Percentiles rank a stretch among this genome's conserved stretches.
phyloP scores from a whole-genome alignment of 2,329 filamentous ascomycete species.

The Trichocomaceae sp. region DNA sequence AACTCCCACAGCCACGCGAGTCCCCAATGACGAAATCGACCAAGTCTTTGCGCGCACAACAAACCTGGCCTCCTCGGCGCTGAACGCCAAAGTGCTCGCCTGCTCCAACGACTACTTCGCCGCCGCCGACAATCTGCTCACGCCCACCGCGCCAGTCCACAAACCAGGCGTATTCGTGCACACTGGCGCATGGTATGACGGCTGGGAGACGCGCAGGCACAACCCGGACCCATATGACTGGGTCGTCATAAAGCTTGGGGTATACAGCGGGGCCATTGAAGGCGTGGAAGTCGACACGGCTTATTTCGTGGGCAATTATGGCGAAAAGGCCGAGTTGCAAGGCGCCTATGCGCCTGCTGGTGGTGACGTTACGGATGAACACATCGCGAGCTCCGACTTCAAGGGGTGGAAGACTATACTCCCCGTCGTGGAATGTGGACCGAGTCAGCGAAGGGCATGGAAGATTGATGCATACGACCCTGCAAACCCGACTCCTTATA shows the following conservation, averaged over 20 bases:
- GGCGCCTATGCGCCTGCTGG: constrained; percentile 22
- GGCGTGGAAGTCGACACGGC: constrained; percentile 42
- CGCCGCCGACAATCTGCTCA: constrained; percentile 52
- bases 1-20: constrained; percentile 19
- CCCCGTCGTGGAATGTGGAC: constrained; percentile 33
- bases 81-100: constrained; percentile 50
- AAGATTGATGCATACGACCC: constrained; percentile 22
- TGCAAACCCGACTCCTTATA: constrained; percentile 30
- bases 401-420: constrained; percentile 35
- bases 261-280: constrained; percentile 35
- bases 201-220: constrained; percentile 58
- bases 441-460: constrained; percentile 39
- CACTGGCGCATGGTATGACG: constrained; percentile 59
- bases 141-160: constrained; percentile 49
- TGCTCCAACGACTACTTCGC: constrained; percentile 59
- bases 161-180: constrained; percentile 54
- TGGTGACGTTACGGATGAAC: constrained; percentile 20
- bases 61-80: constrained; percentile 38
- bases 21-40: constrained; percentile 48
- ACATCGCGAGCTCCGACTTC: constrained; percentile 29
- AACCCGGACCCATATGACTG: constrained; percentile 54
- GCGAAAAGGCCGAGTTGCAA: constrained; percentile 37
- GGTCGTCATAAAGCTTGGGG: constrained; percentile 54
- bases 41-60: constrained; percentile 50
- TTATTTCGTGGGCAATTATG: constrained; percentile 42